Evolutionary conservation across 331 rosid species (phyloP).

Genomic region (Rosa hybrid): DNA sequence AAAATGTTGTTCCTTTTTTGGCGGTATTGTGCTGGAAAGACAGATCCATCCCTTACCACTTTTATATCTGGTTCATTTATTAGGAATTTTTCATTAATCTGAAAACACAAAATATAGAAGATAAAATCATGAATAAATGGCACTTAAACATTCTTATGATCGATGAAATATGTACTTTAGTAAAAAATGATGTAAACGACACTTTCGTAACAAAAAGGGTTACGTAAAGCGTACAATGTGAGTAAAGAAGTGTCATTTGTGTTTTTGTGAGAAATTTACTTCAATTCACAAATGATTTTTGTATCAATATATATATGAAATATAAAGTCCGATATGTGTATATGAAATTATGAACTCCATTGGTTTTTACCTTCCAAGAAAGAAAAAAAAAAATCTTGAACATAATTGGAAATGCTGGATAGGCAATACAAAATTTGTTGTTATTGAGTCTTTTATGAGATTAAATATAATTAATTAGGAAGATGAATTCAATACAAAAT

Average conservation of each 20-base stretch:
- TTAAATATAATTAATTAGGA: constrained; percentile 31
- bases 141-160: not conserved
- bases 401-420: not conserved
- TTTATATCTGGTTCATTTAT: not conserved
- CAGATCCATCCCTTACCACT: not conserved
- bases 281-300: not conserved
- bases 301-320: not conserved
- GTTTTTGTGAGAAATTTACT: not conserved
- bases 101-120: not conserved
- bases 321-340: not conserved
- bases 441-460: constrained; percentile 16
- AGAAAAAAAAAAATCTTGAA: too few relatives aligned
- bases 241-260: too few relatives aligned
- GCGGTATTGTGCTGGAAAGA: constrained; percentile 3
- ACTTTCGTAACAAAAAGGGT: not conserved
- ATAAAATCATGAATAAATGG: not conserved
- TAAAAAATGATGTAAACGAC: too few relatives aligned
- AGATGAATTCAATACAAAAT: constrained; percentile 25
- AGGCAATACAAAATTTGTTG: not conserved
- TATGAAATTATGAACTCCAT: not conserved
- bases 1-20: constrained; percentile 10
- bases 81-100: not conserved
- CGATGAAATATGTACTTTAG: not conserved
- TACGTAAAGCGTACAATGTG: not conserved
- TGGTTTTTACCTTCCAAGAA: too few relatives aligned